Base-by-base conservation (phyloP, 108 stramenopile genomes). In the Nannochloropsis gaditana region DNA sequence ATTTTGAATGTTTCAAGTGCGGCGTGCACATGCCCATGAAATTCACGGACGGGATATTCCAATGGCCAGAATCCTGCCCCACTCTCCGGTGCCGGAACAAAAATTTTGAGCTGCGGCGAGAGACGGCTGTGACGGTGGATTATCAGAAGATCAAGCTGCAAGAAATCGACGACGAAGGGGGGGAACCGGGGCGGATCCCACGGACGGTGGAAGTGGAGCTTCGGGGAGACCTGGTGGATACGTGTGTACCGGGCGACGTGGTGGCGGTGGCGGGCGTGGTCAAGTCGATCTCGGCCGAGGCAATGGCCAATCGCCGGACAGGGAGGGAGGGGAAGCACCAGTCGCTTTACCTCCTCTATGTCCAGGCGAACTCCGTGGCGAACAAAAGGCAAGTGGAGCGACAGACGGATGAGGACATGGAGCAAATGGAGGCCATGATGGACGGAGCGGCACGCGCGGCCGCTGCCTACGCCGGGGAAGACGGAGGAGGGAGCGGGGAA, bases 181-280 rank as follows among this genome's bases (percentile, higher is more conserved):
- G 88, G 1, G 88, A 89, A 85, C 80, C 88, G 5, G 88, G 88
- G 21, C 80, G 88, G 41, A 82, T 89, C 44, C 88, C 88, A 9
- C 85, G 85, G 44, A 89, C 85, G 21, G 81, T 97, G 79, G 93
- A 94, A 84, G 94, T 98, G 82, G 95, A 97, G 84, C 86, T 96
- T 0, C 59, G 88, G 6, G 91, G 81, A 73, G 96, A 96, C 84
- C 87, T 98, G 42, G 96, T 98, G n/a, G 96, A 97, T 91, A 82
- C 87, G 45, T 95, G 95, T 89, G 94, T 95, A 79, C 95, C 97
- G 11, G 97, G 87, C 21, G 97, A 98, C 92, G 93, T 93, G 2
- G 94, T 98, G n/a, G 85, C 92, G 80, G 91, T 98, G n/a, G 92
- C 91, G 9, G 95, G 96, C 43, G 91, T 95, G 80, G 94, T 98